These are phyloP conservation scores for Didymella lethalis DNA, from an alignment of 2,329 filamentous ascomycete genomes.

Conservation along the genomic window DNA sequence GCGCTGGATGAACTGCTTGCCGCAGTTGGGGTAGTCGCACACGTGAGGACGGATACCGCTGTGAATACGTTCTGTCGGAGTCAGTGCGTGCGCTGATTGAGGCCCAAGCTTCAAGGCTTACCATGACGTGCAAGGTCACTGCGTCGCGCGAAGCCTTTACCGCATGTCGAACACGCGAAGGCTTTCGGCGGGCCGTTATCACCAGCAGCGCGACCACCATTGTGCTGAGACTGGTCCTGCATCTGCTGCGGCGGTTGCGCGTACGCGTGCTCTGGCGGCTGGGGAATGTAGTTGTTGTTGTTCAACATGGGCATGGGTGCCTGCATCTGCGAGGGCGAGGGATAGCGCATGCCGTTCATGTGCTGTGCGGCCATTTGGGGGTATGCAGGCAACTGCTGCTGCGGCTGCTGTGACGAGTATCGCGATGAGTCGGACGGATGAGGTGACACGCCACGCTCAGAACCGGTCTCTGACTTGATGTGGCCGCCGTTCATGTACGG, in stretches of 20 bases:
- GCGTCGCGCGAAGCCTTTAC: conserved; percentile 88
- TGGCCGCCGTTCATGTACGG: conserved; percentile 58
- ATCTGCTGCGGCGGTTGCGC: conserved; percentile 50
- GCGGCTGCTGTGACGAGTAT: conserved; percentile 65
- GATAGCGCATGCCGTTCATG: conserved; percentile 62
- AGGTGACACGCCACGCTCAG: conserved; percentile 65
- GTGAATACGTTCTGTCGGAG: conserved; percentile 83
- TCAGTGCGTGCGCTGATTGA: conserved; percentile 45
- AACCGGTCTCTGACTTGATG: conserved; percentile 66
- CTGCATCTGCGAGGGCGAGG: conserved; percentile 61
- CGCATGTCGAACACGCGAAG: conserved; percentile 88
- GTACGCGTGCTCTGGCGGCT: conserved; percentile 58
- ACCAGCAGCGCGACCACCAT: conserved; percentile 54
- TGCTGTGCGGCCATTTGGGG: conserved; percentile 59
- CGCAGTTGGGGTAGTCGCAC: conserved; percentile 87
- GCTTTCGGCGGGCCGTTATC: conserved; percentile 70
- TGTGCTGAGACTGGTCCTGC: conserved; percentile 51
- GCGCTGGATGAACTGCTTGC: conserved; percentile 96
- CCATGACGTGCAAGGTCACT: conserved; percentile 95
- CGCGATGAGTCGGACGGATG: conserved; percentile 64
- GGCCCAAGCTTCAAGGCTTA: conserved; percentile 60
- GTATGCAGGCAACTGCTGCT: conserved; percentile 59
- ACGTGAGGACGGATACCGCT: conserved; percentile 89
- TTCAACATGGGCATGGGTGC: conserved; percentile 63
- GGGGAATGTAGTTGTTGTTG: conserved; percentile 63